Conservation (phyloP, 1,284 basidiomycete species). For the Marasmius fiardii region DNA sequence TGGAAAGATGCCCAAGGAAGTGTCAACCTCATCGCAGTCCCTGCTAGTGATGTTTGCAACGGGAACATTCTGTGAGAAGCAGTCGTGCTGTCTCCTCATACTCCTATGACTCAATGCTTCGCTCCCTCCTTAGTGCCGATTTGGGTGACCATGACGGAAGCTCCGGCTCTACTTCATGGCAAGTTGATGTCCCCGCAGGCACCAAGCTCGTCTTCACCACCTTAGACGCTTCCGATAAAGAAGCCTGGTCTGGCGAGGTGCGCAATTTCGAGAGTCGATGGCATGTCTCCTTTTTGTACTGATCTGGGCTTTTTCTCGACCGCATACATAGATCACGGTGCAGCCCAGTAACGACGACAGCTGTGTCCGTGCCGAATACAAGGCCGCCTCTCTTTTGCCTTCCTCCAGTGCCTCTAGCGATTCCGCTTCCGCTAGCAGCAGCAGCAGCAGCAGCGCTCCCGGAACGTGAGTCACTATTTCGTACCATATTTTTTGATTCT, state of each 20-base stretch:
- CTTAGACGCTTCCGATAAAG: conserved; percentile 46
- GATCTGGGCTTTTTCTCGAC: not conserved
- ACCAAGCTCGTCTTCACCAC: conserved; percentile 51
- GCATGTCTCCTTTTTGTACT: conserved; percentile 3
- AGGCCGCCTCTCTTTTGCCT: conserved; percentile 4
- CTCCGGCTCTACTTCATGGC: conserved; percentile 46
- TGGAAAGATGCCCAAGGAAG: conserved; percentile 51
- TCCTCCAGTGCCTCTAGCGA: conserved; percentile 18
- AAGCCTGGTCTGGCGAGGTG: conserved; percentile 65
- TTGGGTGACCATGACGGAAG: conserved; percentile 52
- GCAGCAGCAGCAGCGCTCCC: conserved; percentile 7
- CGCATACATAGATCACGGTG: conserved; percentile 57
- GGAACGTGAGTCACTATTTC: conserved; percentile 13
- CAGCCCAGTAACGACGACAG: conserved; percentile 42
- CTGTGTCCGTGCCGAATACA: conserved; percentile 33
- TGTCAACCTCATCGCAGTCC: conserved; percentile 59
- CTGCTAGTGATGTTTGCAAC: conserved; percentile 52
- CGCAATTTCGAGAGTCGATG: conserved; percentile 23
- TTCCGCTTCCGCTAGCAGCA: conserved; percentile 20
- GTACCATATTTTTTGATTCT: too few relatives aligned
- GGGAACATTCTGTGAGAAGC: conserved; percentile 48
- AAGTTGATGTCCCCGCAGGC: conserved; percentile 43
- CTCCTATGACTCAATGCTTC: conserved; percentile 10
- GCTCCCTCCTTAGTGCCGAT: conserved; percentile 37
- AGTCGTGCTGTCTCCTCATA: not conserved